These are phyloP conservation scores for Durusdinium trenchii DNA, from an alignment of 73 alveolate genomes.

Conservation along the genomic window DNA sequence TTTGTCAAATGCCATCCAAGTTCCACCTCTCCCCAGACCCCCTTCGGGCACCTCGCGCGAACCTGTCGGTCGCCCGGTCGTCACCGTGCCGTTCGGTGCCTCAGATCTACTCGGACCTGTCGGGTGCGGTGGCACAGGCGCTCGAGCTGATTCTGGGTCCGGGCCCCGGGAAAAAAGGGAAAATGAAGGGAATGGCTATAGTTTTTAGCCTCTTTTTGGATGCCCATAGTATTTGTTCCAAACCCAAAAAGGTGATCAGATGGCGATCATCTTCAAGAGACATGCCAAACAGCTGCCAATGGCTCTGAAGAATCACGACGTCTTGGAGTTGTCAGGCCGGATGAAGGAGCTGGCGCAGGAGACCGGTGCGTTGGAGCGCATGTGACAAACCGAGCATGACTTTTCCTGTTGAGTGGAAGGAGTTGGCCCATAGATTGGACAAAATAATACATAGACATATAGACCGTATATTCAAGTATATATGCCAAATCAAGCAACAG, in stretches of 20 bases:
- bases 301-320: not conserved
- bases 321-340: not conserved
- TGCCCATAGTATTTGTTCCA: not conserved
- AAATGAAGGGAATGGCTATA: no score
- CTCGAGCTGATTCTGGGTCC: conserved; percentile 47
- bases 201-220: not conserved
- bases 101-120: conserved; percentile 44
- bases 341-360: conserved; percentile 25
- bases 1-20: no score
- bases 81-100: not conserved
- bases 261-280: not conserved
- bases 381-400: no score
- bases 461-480: no score
- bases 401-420: no score
- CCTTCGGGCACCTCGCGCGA: no score
- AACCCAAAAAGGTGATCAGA: not conserved
- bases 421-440: no score
- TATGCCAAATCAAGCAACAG: no score
- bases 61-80: no score
- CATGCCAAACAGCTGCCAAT: not conserved
- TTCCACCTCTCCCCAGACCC: no score
- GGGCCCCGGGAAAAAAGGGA: not conserved
- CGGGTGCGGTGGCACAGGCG: conserved; percentile 18
- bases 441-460: no score
- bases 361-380: no score